These are phyloP conservation scores for Kregervanrija fluxuum DNA, from an alignment of 805 yeast species.

Conservation along the genomic window DNA sequence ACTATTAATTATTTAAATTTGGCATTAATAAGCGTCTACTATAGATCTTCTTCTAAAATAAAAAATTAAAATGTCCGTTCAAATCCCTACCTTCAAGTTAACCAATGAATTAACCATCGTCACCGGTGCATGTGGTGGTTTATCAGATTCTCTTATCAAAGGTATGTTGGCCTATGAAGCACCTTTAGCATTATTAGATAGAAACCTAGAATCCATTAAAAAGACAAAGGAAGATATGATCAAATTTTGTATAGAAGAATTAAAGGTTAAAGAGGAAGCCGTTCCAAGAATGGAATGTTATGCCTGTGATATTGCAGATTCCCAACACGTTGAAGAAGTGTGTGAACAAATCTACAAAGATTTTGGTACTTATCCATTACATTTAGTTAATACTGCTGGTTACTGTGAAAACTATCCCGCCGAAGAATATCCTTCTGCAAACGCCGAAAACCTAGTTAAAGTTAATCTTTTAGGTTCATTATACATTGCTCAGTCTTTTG, in stretches of 20 bases:
- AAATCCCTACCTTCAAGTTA: slow-evolving; percentile 57
- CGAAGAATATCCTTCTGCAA: slow-evolving; percentile 63
- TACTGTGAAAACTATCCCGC: slow-evolving; percentile 78
- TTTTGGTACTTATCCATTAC: slow-evolving; percentile 55
- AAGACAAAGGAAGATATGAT: slow-evolving; percentile 43
- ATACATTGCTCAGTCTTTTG: slow-evolving; percentile 68
- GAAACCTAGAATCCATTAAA: slow-evolving; percentile 52
- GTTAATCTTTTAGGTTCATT: slow-evolving; percentile 72
- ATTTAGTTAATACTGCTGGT: slow-evolving; percentile 76
- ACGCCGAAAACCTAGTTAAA: slow-evolving; percentile 60
- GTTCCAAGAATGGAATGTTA: slow-evolving; percentile 48
- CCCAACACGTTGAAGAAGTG: slow-evolving; percentile 47
- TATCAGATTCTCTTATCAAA: slow-evolving; percentile 56
- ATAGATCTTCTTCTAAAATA: no score
- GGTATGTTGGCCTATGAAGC: slow-evolving; percentile 74
- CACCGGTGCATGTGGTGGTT: slow-evolving; percentile 81
- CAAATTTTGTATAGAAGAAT: slow-evolving; percentile 22
- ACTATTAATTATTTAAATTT: no score
- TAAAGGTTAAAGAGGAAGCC: slow-evolving; percentile 19
- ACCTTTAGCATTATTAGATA: slow-evolving; percentile 64
- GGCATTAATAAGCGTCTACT: no score
- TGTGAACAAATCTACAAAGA: slow-evolving; percentile 48
- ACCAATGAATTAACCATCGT: slow-evolving; percentile 66
- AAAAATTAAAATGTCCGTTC: slow-evolving; percentile 2
- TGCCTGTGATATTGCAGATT: slow-evolving; percentile 68